Conservation (phyloP, 2,329 filamentous ascomycete species). For the Claviceps digitariae region DNA sequence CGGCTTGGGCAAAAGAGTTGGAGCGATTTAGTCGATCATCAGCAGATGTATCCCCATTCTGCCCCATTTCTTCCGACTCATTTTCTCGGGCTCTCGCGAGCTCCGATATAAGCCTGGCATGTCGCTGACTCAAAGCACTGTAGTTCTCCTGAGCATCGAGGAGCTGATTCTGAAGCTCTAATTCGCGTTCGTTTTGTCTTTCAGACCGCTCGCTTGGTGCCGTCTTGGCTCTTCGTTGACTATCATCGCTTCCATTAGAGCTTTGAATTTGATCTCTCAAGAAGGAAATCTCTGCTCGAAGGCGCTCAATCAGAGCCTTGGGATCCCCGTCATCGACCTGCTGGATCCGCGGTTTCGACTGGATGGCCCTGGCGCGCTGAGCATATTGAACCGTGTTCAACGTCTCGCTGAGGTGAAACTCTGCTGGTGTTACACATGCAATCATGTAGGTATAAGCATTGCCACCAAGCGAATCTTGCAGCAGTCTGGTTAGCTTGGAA, state of each 20-base stretch:
- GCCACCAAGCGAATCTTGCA: constrained; percentile 92
- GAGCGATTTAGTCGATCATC: constrained; percentile 88
- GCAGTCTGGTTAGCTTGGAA: constrained; percentile 85
- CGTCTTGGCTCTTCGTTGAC: constrained; percentile 36
- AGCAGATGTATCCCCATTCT: constrained; percentile 44
- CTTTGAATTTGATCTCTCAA: constrained; percentile 85
- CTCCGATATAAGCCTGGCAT: constrained; percentile 90
- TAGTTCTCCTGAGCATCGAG: constrained; percentile 93
- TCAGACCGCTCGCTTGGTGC: constrained; percentile 58
- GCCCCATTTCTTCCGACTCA: constrained; percentile 44
- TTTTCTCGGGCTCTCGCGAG: constrained; percentile 74
- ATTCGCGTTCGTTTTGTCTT: constrained; percentile 69
- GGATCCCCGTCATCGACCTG: constrained; percentile 89
- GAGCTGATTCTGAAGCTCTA: constrained; percentile 85
- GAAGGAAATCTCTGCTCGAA: constrained; percentile 89
- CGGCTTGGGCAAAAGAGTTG: constrained; percentile 88
- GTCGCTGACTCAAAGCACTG: constrained; percentile 74
- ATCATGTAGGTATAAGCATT: constrained; percentile 99
- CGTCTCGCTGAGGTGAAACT: constrained; percentile 95
- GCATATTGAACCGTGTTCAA: constrained; percentile 97
- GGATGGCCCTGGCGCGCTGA: constrained; percentile 87
- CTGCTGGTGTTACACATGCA: constrained; percentile 89
- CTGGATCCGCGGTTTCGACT: constrained; percentile 94
- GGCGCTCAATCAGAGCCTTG: constrained; percentile 79
- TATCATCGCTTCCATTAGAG: constrained; percentile 49